These are phyloP conservation scores for Dendrobium catenatum DNA, from an alignment of 106 monocot species.

Conservation along the genomic window DNA sequence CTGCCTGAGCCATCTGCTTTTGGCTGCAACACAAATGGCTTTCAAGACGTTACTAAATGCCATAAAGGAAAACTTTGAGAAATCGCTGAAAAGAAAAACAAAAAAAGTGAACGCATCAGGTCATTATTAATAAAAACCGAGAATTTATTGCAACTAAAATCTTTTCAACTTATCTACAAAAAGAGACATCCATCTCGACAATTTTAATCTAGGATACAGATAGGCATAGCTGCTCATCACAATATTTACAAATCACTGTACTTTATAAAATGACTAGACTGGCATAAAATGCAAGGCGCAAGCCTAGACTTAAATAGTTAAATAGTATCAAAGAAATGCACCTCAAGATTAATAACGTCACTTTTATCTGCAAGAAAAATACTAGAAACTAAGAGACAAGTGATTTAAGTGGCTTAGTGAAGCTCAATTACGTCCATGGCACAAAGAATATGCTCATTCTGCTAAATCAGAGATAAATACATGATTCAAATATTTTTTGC, in stretches of 20 bases:
- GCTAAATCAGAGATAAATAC: too few relatives aligned
- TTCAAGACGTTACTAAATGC: conserved; percentile 17
- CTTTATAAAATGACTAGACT: neutral
- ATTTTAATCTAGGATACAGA: neutral
- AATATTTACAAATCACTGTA: neutral
- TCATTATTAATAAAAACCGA: neutral
- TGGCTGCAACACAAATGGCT: conserved; percentile 42
- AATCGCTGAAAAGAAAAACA: neutral
- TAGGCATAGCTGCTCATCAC: neutral
- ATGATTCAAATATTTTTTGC: too few relatives aligned
- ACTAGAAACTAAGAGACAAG: too few relatives aligned
- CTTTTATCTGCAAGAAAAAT: too few relatives aligned
- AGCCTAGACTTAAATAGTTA: neutral
- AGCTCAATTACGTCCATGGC: too few relatives aligned
- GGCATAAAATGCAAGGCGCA: neutral
- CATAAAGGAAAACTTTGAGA: neutral
- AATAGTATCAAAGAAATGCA: too few relatives aligned
- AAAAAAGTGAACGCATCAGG: neutral
- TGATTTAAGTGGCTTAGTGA: too few relatives aligned
- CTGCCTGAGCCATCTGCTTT: conserved; percentile 58
- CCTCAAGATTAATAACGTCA: too few relatives aligned
- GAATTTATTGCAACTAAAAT: neutral
- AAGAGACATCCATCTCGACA: neutral
- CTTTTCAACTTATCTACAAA: neutral
- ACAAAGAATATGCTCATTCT: too few relatives aligned